A percentile compares a stretch with the other conserved stretches of the same genome.
Conservation (phyloP, 177 flowering plant species). For the Tripterygium wilfordii region DNA sequence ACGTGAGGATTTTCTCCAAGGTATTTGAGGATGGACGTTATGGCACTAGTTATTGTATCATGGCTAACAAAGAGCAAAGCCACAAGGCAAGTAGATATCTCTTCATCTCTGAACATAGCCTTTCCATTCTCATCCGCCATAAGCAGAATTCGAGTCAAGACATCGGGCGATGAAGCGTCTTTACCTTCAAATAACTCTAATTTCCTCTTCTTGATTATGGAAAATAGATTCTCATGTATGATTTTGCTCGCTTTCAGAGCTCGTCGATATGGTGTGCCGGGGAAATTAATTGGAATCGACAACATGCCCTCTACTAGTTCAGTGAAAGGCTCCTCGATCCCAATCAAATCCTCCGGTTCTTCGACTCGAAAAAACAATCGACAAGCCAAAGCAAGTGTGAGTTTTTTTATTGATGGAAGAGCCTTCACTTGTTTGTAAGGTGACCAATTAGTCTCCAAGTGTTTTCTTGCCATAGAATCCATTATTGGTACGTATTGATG, state of each 20-base stretch:
- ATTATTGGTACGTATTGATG: background rate
- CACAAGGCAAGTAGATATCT: background rate
- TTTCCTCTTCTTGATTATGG: background rate
- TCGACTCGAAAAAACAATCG: too few species aligned
- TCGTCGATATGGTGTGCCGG: background rate
- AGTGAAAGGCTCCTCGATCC: background rate
- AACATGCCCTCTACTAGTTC: background rate
- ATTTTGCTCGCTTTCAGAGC: background rate
- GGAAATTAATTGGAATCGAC: background rate
- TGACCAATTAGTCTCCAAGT: too few species aligned
- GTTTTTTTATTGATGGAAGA: too few species aligned
- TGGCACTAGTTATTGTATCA: background rate
- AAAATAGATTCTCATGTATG: background rate
- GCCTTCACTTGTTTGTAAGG: too few species aligned
- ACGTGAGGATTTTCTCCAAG: background rate
- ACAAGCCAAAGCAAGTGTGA: too few species aligned
- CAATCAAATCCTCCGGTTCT: too few species aligned
- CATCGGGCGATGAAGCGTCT: background rate
- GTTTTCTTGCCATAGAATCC: conserved; percentile 3
- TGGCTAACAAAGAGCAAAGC: background rate
- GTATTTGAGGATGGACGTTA: background rate
- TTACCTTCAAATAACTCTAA: background rate
- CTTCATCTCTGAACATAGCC: background rate
- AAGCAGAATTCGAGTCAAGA: background rate
- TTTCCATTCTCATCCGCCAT: background rate